Evolutionary conservation across 805 yeast species (phyloP), one percentile per base, ranked within the genome.

Genomic region (Kluyveromyces dobzhanskii): DNA sequence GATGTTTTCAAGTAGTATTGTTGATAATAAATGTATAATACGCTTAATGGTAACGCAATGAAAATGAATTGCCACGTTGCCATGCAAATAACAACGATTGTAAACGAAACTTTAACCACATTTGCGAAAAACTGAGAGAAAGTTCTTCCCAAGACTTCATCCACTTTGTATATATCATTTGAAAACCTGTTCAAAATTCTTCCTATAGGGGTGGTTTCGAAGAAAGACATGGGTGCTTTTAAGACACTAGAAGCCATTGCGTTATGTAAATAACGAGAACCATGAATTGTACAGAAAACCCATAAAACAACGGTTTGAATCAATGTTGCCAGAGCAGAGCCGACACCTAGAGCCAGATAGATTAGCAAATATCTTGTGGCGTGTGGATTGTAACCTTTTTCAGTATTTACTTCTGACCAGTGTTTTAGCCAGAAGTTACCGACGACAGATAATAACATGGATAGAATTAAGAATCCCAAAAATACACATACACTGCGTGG

Each of bases 181-280:
- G 96, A 85, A 59, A 88, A 88, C 58, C 97, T 71, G 66, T 88
- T 88, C n/a, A n/a, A n/a, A n/a, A n/a, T n/a, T n/a, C n/a, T n/a
- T n/a, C n/a, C n/a, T n/a, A n/a, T n/a, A n/a, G n/a, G n/a, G n/a
- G n/a, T n/a, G n/a, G n/a, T n/a, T 62, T 88, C 97, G 56, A 88
- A 88, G 59, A 90, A 88, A 24, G 85, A 73, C 97, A 88, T 90
- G 45, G 97, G 97, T 0, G 96, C 92, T 47, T 88, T 72, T 43
- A 90, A 62, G 11, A 88, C 92, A 39, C 73, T 56, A 27, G 62
- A 61, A 4, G 88, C 77, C 96, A 88, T 86, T 13, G 64, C 61
- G 44, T 78, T 72, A 59, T 88, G 97, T 44, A 86, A 66, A 40
- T 67, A 72, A 42, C 67, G 76, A 8, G 97, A 90, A 7, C 92